Percentiles rank a stretch among this genome's conserved stretches.
phyloP scores from a whole-genome alignment of 192 early-diverging fungal species.

The Gryganskiella cystojenkinii region DNA sequence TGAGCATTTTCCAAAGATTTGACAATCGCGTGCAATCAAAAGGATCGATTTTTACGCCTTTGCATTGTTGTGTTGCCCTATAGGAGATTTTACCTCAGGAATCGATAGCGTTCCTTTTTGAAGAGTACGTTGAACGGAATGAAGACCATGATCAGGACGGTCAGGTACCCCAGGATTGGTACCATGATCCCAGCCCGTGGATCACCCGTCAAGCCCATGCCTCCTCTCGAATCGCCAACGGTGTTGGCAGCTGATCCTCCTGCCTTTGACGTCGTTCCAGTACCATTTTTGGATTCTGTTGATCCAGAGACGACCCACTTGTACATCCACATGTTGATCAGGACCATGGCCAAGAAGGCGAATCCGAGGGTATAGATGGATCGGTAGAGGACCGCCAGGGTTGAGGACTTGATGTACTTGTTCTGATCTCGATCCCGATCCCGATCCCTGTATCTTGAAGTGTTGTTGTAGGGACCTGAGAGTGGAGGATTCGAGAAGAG shows the following conservation, averaged over 20 bases:
- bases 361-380: slow-evolving; percentile 61
- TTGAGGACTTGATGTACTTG: slow-evolving; percentile 47
- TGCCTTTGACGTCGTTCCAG: not conserved
- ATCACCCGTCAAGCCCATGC: slow-evolving; percentile 22
- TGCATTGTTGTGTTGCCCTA: no score
- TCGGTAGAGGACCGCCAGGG: slow-evolving; percentile 40
- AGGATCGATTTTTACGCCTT: no score
- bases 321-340: slow-evolving; percentile 61
- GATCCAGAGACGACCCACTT: slow-evolving; percentile 50
- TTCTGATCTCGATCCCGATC: no score
- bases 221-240: slow-evolving; percentile 23
- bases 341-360: slow-evolving; percentile 50
- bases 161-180: slow-evolving; percentile 58
- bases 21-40: not conserved
- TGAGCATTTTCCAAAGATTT: slow-evolving; percentile 1
- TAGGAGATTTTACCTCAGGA: slow-evolving; percentile 62
- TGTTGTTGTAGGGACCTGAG: slow-evolving; percentile 31
- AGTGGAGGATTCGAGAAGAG: slow-evolving; percentile 39
- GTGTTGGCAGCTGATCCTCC: not conserved
- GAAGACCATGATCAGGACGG: slow-evolving; percentile 52
- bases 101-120: slow-evolving; percentile 62
- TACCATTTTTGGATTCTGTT: not conserved
- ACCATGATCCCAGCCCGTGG: slow-evolving; percentile 49
- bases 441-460: slow-evolving; percentile 36
- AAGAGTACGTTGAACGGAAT: slow-evolving; percentile 60